These are phyloP conservation scores for Pseudogymnoascus sp. DNA, from an alignment of 2,329 filamentous ascomycete genomes.

Conservation along the genomic window DNA sequence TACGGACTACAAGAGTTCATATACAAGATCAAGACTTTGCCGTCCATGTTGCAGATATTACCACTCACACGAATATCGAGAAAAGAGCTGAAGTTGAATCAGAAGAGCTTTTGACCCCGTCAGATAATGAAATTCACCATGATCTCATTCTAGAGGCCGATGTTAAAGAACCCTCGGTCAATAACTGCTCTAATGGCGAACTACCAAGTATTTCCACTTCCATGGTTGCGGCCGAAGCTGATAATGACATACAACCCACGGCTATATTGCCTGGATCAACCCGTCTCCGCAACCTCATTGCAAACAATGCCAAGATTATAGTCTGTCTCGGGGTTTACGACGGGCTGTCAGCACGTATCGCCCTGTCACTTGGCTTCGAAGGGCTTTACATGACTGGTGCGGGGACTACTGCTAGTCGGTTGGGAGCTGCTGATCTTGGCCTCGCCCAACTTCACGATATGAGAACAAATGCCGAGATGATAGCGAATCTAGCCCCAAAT, in stretches of 20 bases:
- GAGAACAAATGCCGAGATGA: slow-evolving; percentile 45
- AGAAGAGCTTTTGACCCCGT: not conserved
- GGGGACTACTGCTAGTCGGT: slow-evolving; percentile 40
- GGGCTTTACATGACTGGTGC: slow-evolving; percentile 59
- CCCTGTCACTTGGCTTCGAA: slow-evolving; percentile 55
- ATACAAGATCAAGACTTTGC: not conserved
- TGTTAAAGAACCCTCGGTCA: not conserved
- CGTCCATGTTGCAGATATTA: not conserved
- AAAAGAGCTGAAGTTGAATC: not conserved
- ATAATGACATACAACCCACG: not conserved
- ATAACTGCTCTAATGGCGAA: not conserved
- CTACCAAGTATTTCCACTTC: not conserved
- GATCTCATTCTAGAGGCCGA: not conserved
- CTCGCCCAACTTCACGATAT: slow-evolving; percentile 45
- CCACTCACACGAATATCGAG: not conserved
- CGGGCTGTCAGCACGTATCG: slow-evolving; percentile 58
- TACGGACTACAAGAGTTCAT: not conserved
- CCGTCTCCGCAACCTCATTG: not conserved
- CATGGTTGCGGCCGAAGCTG: not conserved
- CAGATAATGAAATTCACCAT: not conserved
- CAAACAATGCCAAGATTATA: slow-evolving; percentile 31
- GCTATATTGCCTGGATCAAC: not conserved
- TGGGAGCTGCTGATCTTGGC: slow-evolving; percentile 43
- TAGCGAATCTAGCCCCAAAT: slow-evolving; percentile 41
- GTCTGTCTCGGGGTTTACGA: slow-evolving; percentile 63